Evolutionary conservation across 352 stramenopile genomes (phyloP), one percentile per base, ranked within the genome.

Genomic region (Globisporangium parvum): DNA sequence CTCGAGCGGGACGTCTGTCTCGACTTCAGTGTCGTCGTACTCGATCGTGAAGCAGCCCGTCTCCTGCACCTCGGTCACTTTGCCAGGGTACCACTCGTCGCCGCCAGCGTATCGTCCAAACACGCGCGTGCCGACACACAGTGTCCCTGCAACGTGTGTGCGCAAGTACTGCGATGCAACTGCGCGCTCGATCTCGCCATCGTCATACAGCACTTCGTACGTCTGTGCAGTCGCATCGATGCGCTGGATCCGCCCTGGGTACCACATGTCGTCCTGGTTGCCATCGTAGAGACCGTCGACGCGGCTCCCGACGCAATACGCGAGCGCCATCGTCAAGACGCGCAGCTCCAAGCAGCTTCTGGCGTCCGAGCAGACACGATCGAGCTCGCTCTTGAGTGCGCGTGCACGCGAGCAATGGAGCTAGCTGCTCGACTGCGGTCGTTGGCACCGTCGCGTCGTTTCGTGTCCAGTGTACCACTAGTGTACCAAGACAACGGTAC

Each of bases 271-370:
- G 61, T 88, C 79, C 10, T 59, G 68, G 60, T 91, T 91, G 62
- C 76, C 77, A 66, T 88, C 84, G 47, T 93, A 93, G 41, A 93
- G 71, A 1, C 77, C 81, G 55, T 93, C 84, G 17, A 93, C 80
- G 28, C 84, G 81, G 41, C 72, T 68, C 28, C 72, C 79, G 31
- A 87, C 73, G 24, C 57, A 47, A 50, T 63, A 78, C 40, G 41
- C 49, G 12, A 48, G 49, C 54, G 44, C 28, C 60, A 68, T 71
- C 11, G 28, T 28, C 26, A 28, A 28, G 26, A 28, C 26, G 26
- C 2, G 26, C 26, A 28, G 26, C 26, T 28, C 26, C 2, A 5
- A 28, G 26, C 26, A 5, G 2, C 26, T n/a, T n/a, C n/a, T n/a
- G 26, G 26, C 2, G 26, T 5, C 2, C 2, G 5, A 2, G 26